Evolutionary conservation across 164 flowering plant genomes (phyloP).

Genomic region (Cinnamomum chago): DNA sequence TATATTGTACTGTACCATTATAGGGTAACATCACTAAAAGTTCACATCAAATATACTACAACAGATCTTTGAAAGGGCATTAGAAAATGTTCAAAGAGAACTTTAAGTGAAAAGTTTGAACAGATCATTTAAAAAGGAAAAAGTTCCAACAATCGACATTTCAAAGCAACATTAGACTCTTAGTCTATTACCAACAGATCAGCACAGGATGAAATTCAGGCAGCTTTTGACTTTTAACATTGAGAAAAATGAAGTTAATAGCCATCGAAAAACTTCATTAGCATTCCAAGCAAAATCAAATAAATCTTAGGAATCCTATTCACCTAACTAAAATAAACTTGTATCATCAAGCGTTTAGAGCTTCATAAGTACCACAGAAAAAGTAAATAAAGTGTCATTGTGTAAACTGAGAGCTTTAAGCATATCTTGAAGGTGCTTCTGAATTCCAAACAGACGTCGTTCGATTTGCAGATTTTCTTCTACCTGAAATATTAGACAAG

Average conservation of each 20-base stretch:
- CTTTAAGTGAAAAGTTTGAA: too few species aligned
- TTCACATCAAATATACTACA: too few species aligned
- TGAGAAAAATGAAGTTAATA: neutral
- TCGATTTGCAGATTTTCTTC: slow-evolving; percentile 17
- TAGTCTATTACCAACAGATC: too few species aligned
- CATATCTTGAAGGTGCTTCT: slow-evolving; percentile 24
- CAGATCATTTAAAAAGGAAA: too few species aligned
- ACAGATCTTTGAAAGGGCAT: too few species aligned
- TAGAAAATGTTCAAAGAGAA: too few species aligned
- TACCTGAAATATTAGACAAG: slow-evolving; percentile 15
- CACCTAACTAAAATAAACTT: neutral
- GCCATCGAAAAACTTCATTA: neutral
- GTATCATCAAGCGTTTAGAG: neutral
- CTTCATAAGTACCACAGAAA: slow-evolving; percentile 20
- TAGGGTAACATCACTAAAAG: too few species aligned
- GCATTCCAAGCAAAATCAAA: neutral
- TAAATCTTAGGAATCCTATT: neutral
- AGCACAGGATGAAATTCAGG: too few species aligned
- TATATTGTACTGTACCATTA: too few species aligned
- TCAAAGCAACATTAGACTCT: too few species aligned
- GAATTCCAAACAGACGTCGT: slow-evolving; percentile 10
- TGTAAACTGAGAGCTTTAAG: slow-evolving; percentile 24
- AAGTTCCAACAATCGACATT: too few species aligned
- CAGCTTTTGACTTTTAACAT: too few species aligned
- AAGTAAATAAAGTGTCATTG: slow-evolving; percentile 6